Percentiles rank a stretch among this genome's conserved stretches.
These are phyloP conservation scores for Trametes gibbosa DNA, from an alignment of 768 basidiomycete species.

Conservation along the genomic window DNA sequence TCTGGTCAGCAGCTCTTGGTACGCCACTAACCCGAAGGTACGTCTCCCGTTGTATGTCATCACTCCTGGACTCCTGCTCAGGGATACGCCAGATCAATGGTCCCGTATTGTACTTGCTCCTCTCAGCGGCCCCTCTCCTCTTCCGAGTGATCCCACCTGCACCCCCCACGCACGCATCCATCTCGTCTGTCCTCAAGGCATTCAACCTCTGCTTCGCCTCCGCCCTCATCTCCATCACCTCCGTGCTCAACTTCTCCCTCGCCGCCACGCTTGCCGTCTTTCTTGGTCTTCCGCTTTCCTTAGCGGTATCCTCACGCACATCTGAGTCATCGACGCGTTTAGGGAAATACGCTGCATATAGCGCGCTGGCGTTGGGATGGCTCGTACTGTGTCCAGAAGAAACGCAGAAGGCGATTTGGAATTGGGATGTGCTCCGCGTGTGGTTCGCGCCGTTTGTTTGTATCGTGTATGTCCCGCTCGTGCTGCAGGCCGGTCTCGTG, in stretches of 20 bases:
- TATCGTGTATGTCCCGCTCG: constrained; percentile 72
- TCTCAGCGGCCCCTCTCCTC: neutral
- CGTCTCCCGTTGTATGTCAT: constrained; percentile 3
- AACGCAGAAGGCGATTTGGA: constrained; percentile 54
- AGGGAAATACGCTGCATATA: constrained; percentile 38
- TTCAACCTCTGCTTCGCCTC: constrained; percentile 83
- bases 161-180: constrained; percentile 13
- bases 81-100: neutral
- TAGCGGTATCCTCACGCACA: constrained; percentile 37
- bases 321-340: constrained; percentile 24
- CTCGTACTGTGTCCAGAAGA: constrained; percentile 46
- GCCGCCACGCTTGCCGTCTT: constrained; percentile 67
- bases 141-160: neutral
- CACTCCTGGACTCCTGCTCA: too few species aligned
- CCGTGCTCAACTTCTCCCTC: constrained; percentile 91
- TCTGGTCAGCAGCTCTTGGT: constrained; percentile 43
- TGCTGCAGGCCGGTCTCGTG: constrained; percentile 67
- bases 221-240: constrained; percentile 51
- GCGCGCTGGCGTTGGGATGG: constrained; percentile 56
- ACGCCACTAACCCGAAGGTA: constrained; percentile 43
- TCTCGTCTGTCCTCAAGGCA: constrained; percentile 57
- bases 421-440: constrained; percentile 76
- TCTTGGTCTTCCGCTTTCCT: constrained; percentile 62
- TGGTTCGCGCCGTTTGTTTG: constrained; percentile 86
- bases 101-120: neutral